Base-by-base conservation (phyloP, 23 red algal genomes). In the Gracilaria vermiculophylla region DNA sequence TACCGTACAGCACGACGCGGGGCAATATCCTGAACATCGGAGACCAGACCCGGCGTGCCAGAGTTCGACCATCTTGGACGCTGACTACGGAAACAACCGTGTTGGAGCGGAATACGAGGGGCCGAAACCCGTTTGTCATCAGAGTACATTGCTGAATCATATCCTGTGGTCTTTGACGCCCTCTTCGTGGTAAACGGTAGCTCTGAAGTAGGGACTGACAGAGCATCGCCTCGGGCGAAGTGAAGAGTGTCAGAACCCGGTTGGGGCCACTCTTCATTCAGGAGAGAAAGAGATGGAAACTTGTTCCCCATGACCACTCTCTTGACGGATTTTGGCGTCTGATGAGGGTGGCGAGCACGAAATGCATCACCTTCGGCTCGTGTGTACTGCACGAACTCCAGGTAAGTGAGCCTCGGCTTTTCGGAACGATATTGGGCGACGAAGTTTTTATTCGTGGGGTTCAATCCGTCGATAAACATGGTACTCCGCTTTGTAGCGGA, bases 401-500 rank as follows among this genome's bases (percentile, higher is more conserved):
- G 25, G n/a, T 53, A 85, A 10, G 23, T 37, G 51, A 57, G 4
- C 8, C 39, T 2, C 17, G 31, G 16, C 15, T 37, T 60, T 21
- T 78, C 67, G 49, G 77, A 69, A 29, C 83, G 32, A 29, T 56
- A 35, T 56, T 0, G 5, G n/a, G 65, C 43, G 17, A 76, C 39
- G n/a, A 76, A 25, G 0, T 29, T 35, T 32, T 31, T 4, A 0
- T 40, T 77, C 7, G 53, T 25, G 19, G 23, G 35, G 24, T 39
- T 31, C n/a, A 88, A 40, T 62, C 69, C 84, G 41, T 88, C 66
- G 32, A 88, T 28, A 33, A 77, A 67, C 23, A 77, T 77, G 8
- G 45, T 78, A 27, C 45, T 37, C 49, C 69, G 34, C 48, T 64
- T 70, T 4, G 11, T 1, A 3, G 21, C 0, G 9, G 69, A 76